Evolutionary conservation across 31 red algal genomes (phyloP), one percentile per base, ranked within the genome.

Genomic region (Odonthalia washingtoniensis): DNA sequence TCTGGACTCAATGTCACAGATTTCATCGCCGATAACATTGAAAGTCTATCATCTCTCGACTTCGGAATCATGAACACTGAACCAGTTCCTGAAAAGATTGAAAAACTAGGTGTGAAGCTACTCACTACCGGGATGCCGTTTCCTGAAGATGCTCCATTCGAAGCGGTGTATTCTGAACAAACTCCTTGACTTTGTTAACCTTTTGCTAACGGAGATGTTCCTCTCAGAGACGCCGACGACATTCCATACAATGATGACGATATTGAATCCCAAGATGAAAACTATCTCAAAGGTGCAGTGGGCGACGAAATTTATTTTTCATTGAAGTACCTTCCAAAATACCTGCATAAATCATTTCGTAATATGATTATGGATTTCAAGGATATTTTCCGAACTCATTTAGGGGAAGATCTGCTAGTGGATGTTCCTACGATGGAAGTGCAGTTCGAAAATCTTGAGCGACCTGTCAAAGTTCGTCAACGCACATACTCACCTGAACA

Each of bases 341-440:
- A n/a, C 43, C 37, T 46, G 4, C 57, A 0, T 39, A 3, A 70
- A 70, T 21, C 31, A 45, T 12, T 85, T 27, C 6, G 30, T 16
- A 16, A 85, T 21, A 44, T 61, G 9, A 36, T 70, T 16, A 30
- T 26, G 12, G 28, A 52, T 4, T 73, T 72, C 17, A 66, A 68
- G 42, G 82, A 85, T 69, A 46, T 85, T 31, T 85, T 85, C 37
- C 0, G 82, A 18, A 37, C 60, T 12, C 6, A 42, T 0, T 31
- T 85, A 12, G 24, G 67, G 3, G 32, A 38, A 4, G 0, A 85
- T 33, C 65, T 69, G 9, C 82, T 69, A 31, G 65, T 74, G 3
- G 4, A 40, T 28, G 66, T 74, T 73, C 33, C 67, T n/a, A 21
- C 82, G 40, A 60, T 74, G 77, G 36, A 21, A n/a, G 63, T 80